Evolutionary conservation across 495 filamentous ascomycete genomes (phyloP).

Genomic region (Oleoguttula mirabilis): DNA sequence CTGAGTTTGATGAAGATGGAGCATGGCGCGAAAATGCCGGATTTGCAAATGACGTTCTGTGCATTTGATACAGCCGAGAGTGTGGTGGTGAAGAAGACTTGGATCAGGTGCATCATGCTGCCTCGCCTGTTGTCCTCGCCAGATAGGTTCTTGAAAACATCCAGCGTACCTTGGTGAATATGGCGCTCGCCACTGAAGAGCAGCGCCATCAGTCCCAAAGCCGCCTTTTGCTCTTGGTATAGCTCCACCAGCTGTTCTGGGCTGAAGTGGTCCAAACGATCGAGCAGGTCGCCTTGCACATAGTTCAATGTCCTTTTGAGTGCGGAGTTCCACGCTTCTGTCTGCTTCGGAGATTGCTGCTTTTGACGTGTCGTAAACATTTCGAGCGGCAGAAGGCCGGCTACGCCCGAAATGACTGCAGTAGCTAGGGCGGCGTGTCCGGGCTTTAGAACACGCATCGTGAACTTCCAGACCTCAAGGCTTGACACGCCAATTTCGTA

Average conservation of each 20-base stretch:
- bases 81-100: conserved; percentile 49
- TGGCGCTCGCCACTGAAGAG: conserved; percentile 58
- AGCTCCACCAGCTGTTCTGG: conserved; percentile 50
- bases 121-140: conserved; percentile 56
- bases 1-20: conserved; percentile 59
- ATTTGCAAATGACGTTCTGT: conserved; percentile 42
- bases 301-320: conserved; percentile 57
- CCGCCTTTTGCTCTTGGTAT: conserved; percentile 48
- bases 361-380: conserved; percentile 45
- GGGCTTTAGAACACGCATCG: conserved; percentile 53
- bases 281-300: conserved; percentile 54
- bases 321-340: conserved; percentile 59
- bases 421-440: conserved; percentile 54
- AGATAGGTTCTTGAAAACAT: conserved; percentile 68
- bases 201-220: conserved; percentile 54
- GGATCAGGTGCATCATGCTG: conserved; percentile 58
- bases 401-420: conserved; percentile 56
- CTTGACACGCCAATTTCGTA: conserved; percentile 54
- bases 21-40: conserved; percentile 53
- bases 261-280: conserved; percentile 62
- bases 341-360: conserved; percentile 38
- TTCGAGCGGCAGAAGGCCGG: conserved; percentile 58
- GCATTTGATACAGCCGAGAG: conserved; percentile 50
- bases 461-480: conserved; percentile 60
- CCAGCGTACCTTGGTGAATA: conserved; percentile 61